Conservation (phyloP, 257 asterid species). For the Salvia hispanica region DNA sequence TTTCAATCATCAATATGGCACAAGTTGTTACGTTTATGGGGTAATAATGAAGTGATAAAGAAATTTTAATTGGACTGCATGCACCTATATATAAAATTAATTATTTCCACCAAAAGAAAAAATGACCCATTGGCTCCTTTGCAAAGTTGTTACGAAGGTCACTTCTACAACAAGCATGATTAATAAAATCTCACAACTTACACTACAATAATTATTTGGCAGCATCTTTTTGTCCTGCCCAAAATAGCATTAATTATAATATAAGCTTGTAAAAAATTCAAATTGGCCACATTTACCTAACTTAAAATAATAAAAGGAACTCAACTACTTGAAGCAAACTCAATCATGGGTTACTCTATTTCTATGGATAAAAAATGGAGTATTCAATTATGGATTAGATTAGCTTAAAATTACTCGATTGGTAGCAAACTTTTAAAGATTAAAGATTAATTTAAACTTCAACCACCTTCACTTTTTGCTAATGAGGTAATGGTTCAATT, state of each 20-base stretch:
- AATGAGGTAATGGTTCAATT: too few relatives aligned
- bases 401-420: too few relatives aligned
- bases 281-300: conserved; percentile 39
- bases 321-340: too few relatives aligned
- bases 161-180: conserved; percentile 22
- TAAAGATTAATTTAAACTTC: too few relatives aligned
- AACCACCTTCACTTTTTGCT: too few relatives aligned
- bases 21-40: conserved; percentile 10
- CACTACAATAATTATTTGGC: conserved; percentile 16
- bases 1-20: conserved; percentile 6
- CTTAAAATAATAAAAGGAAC: conserved; percentile 7
- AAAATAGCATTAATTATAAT: conserved; percentile 8
- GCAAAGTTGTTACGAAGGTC: conserved; percentile 5
- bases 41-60: conserved; percentile 1
- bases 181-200: background rate
- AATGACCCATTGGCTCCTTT: conserved; percentile 30
- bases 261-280: conserved; percentile 15
- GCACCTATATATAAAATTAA: conserved; percentile 10
- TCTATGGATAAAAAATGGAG: too few relatives aligned
- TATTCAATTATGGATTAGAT: too few relatives aligned
- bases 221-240: conserved; percentile 20
- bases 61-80: conserved; percentile 15
- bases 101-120: background rate
- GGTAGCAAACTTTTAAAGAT: too few relatives aligned
- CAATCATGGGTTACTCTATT: too few relatives aligned